Conservation (phyloP, 176 grass and related monocot species). For the Stipa capillata region DNA sequence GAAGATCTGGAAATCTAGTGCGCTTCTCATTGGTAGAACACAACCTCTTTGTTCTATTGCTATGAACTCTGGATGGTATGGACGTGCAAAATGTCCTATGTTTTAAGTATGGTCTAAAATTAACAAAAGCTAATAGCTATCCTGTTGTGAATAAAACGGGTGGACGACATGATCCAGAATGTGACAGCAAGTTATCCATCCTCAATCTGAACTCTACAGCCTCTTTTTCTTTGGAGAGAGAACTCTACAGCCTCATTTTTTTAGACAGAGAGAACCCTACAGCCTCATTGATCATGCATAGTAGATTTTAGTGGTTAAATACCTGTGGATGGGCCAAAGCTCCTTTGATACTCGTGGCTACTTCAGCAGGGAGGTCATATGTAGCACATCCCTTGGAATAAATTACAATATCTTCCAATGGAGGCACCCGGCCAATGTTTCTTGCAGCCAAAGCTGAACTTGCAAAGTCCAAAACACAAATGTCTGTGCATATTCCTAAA, state of each 20-base stretch:
- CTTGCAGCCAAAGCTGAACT: slow-evolving; percentile 67
- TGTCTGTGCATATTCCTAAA: slow-evolving; percentile 76
- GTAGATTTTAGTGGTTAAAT: not conserved
- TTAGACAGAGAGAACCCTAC: no score
- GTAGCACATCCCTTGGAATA: slow-evolving; percentile 90
- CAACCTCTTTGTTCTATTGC: not conserved
- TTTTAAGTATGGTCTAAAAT: not conserved
- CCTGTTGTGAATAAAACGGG: no score
- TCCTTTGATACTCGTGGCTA: slow-evolving; percentile 59
- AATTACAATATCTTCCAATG: slow-evolving; percentile 69
- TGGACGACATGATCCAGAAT: not conserved
- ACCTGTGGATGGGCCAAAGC: slow-evolving; percentile 86
- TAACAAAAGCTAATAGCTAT: not conserved
- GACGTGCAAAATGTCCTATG: no score
- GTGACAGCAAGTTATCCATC: not conserved
- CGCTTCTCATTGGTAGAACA: not conserved
- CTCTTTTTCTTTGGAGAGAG: no score
- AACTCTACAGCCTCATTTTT: no score
- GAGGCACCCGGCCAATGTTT: slow-evolving; percentile 65
- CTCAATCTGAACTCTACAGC: not conserved
- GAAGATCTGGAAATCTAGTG: not conserved
- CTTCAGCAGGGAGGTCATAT: slow-evolving; percentile 63
- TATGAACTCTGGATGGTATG: not conserved
- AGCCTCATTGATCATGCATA: not conserved
- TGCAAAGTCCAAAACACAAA: slow-evolving; percentile 79